These are phyloP conservation scores for Capsella rubella DNA, from an alignment of 441 rosid genomes.

Conservation along the genomic window DNA sequence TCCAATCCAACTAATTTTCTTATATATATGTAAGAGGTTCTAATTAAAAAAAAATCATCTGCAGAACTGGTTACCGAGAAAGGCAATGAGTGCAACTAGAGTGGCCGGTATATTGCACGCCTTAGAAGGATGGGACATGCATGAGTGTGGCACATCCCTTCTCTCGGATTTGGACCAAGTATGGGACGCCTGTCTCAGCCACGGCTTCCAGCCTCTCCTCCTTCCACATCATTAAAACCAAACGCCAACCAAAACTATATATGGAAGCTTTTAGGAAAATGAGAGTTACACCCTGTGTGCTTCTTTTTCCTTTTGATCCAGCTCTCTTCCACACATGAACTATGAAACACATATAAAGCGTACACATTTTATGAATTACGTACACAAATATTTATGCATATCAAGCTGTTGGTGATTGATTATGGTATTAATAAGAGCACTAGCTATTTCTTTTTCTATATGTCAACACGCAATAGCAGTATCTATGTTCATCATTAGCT, in stretches of 20 bases:
- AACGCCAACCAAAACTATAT: neutral
- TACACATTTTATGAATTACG: neutral
- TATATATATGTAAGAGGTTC: neutral
- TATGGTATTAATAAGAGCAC: slow-evolving; percentile 5
- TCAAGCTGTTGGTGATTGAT: neutral
- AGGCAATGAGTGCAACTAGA: slow-evolving; percentile 61
- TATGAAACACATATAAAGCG: neutral
- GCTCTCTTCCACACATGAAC: slow-evolving; percentile 9
- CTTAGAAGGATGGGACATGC: slow-evolving; percentile 56
- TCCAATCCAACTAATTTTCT: neutral
- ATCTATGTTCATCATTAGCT: no score
- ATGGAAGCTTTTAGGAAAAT: neutral
- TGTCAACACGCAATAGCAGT: neutral
- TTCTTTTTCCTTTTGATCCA: neutral
- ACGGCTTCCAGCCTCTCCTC: slow-evolving; percentile 54
- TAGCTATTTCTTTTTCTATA: neutral
- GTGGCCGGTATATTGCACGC: slow-evolving; percentile 63
- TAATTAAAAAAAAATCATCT: neutral
- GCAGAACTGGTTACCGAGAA: slow-evolving; percentile 66
- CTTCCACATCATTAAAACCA: slow-evolving; percentile 25
- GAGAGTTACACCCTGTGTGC: neutral
- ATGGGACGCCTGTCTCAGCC: slow-evolving; percentile 61
- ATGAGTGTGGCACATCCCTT: slow-evolving; percentile 58
- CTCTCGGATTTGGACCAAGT: slow-evolving; percentile 45
- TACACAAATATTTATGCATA: neutral